Base-by-base conservation (phyloP, 139 green algal genomes). In the Picochlorum sp. region DNA sequence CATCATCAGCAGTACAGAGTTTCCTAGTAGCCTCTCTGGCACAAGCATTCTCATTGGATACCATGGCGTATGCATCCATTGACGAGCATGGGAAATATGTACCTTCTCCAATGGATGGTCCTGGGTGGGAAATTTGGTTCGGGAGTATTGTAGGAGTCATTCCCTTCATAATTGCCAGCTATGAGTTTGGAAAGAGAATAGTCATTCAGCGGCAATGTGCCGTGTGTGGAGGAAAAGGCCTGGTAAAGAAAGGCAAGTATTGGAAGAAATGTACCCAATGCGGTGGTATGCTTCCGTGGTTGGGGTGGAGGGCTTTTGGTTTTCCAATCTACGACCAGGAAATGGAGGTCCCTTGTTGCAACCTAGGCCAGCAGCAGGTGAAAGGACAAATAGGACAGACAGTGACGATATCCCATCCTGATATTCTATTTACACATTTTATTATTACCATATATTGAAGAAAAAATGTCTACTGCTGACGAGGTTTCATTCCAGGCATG, bases 201-300 rank as follows among this genome's bases (percentile, higher is more conserved):
- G 69, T 95, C 2, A 94, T 95, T 41, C 88, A 95, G 76, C 69
- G 78, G 55, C 79, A 84, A 9, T 95, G 88, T 63, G 45, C 78
- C 62, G 61, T 67, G 16, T 95, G 88, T 67, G 34, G 52, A 1
- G 87, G 88, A 32, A 81, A 45, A 9, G 88, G 88, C 1, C 79
- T 95, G 32, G 79, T 95, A 45, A 7, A 70, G 65, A 65, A 49
- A 1, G 73, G 79, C 51, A 76, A 64, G 47, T 76, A 77, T 59
- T 55, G 61, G 26, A 58, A 45, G 30, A 70, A 76, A 11, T 78
- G 67, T 54, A 45, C 38, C 30, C 57, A 88, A 50, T 94, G 88
- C 61, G 88, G 88, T 11, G 88, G 88, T 37, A 88, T 95, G 71
- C 90, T 95, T 65, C 88, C 88, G 0, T 95, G 88, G 88, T 73